These are phyloP conservation scores for Verticillium klebahnii DNA, from an alignment of 2,329 filamentous ascomycete genomes.

Conservation along the genomic window DNA sequence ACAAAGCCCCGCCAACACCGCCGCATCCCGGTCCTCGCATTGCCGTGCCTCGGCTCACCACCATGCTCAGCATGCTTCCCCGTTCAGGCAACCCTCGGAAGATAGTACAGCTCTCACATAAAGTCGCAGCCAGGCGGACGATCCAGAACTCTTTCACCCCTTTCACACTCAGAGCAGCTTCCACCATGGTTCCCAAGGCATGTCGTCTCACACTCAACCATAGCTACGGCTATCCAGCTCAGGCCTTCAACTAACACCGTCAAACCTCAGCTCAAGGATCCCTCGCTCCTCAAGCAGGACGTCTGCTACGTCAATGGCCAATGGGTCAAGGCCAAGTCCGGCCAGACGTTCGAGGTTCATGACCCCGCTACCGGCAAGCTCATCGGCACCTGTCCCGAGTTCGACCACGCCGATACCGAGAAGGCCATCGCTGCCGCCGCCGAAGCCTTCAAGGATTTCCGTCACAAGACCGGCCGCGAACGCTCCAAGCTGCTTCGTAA, in stretches of 20 bases:
- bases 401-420: slow-evolving; percentile 71
- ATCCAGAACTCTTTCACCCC: slow-evolving; percentile 7
- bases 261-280: slow-evolving; percentile 62
- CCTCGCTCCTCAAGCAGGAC: slow-evolving; percentile 78
- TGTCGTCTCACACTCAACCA: not conserved
- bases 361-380: slow-evolving; percentile 78
- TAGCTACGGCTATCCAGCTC: not conserved
- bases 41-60: not conserved
- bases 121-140: slow-evolving; percentile 12
- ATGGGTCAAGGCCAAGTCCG: slow-evolving; percentile 81
- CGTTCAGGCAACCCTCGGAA: not conserved
- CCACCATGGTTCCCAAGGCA: slow-evolving; percentile 44
- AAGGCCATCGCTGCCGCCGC: slow-evolving; percentile 79
- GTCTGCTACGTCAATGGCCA: slow-evolving; percentile 85
- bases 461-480: slow-evolving; percentile 67
- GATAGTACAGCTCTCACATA: slow-evolving; percentile 14
- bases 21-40: not conserved
- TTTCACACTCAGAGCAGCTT: slow-evolving; percentile 30
- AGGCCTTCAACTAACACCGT: not conserved
- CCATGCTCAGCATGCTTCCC: slow-evolving; percentile 1
- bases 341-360: slow-evolving; percentile 85
- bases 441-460: slow-evolving; percentile 68
- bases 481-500: slow-evolving; percentile 68
- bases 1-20: not conserved
- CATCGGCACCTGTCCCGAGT: slow-evolving; percentile 83